A percentile compares a stretch with the other conserved stretches of the same genome.
phyloP scores from a whole-genome alignment of 2,329 filamentous ascomycete species.

The Delphinella strobiligena region DNA sequence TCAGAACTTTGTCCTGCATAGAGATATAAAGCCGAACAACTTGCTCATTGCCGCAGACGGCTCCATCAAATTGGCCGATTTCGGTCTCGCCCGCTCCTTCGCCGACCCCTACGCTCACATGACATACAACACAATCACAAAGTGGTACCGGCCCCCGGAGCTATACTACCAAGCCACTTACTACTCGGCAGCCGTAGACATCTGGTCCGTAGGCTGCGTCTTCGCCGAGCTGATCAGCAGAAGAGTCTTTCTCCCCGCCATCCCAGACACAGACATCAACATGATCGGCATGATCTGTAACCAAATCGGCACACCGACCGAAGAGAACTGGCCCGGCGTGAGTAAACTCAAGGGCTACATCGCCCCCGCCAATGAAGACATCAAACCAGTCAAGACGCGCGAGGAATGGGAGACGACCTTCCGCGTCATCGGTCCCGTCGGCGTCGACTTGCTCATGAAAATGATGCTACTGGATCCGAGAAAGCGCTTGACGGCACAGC shows the following conservation, averaged over 20 bases:
- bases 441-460: conserved; percentile 76
- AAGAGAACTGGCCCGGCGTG: conserved; percentile 93
- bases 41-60: conserved; percentile 86
- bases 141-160: conserved; percentile 93
- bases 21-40: conserved; percentile 99
- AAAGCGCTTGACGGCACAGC: conserved; percentile 63
- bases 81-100: conserved; percentile 82
- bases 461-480: conserved; percentile 81
- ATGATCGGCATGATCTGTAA: conserved; percentile 77
- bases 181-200: conserved; percentile 82
- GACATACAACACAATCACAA: conserved; percentile 90
- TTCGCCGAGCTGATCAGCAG: conserved; percentile 84
- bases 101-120: conserved; percentile 75
- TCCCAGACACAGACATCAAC: conserved; percentile 73
- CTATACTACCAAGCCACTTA: conserved; percentile 80
- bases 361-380: conserved; percentile 47
- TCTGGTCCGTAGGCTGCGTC: conserved; percentile 88
- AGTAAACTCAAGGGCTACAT: conserved; percentile 68
- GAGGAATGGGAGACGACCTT: conserved; percentile 69
- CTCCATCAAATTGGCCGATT: conserved; percentile 92
- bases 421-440: conserved; percentile 65
- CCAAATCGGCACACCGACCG: conserved; percentile 77
- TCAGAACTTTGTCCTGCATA: conserved; percentile 83
- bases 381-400: conserved; percentile 47
- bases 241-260: conserved; percentile 57